These are phyloP conservation scores for Macroventuria anomochaeta DNA, from an alignment of 2,329 filamentous ascomycete species.

Conservation along the genomic window DNA sequence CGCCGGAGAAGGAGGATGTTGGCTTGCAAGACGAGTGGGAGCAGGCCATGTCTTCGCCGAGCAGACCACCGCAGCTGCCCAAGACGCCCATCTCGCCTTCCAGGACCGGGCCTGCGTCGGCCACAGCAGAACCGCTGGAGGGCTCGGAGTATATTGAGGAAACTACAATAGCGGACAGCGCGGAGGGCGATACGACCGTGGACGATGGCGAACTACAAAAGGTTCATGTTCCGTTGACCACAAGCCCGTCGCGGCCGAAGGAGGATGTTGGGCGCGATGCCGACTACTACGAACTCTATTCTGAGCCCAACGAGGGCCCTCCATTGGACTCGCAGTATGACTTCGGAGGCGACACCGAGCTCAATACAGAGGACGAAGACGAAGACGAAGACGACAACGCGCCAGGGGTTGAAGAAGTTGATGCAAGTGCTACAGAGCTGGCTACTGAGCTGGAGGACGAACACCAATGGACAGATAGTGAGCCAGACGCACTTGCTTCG, in stretches of 20 bases:
- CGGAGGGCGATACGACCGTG: conserved; percentile 11
- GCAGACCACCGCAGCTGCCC: conserved; percentile 31
- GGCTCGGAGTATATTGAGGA: conserved; percentile 4
- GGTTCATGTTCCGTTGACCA: not conserved
- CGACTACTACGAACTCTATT: conserved; percentile 35
- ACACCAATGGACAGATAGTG: conserved; percentile 12
- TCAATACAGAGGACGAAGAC: conserved; percentile 30
- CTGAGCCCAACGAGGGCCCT: conserved; percentile 44
- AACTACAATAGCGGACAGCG: conserved; percentile 10
- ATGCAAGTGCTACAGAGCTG: conserved; percentile 1
- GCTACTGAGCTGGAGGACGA: conserved; percentile 8
- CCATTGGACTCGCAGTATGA: conserved; percentile 66
- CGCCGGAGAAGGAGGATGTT: conserved; percentile 64
- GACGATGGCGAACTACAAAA: conserved; percentile 8
- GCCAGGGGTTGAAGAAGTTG: not conserved
- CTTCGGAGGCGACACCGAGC: conserved; percentile 39
- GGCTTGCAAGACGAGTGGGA: conserved; percentile 23
- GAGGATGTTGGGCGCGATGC: conserved; percentile 21
- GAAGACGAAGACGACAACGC: conserved; percentile 8
- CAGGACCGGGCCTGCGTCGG: conserved; percentile 3
- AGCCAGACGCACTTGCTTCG: not conserved
- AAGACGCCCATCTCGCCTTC: conserved; percentile 37
- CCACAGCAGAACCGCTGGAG: not conserved
- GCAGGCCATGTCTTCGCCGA: conserved; percentile 29
- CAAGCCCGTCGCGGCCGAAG: not conserved